Base-by-base conservation (phyloP, 129 eudicot genomes). In the Ambrosia trifida region DNA sequence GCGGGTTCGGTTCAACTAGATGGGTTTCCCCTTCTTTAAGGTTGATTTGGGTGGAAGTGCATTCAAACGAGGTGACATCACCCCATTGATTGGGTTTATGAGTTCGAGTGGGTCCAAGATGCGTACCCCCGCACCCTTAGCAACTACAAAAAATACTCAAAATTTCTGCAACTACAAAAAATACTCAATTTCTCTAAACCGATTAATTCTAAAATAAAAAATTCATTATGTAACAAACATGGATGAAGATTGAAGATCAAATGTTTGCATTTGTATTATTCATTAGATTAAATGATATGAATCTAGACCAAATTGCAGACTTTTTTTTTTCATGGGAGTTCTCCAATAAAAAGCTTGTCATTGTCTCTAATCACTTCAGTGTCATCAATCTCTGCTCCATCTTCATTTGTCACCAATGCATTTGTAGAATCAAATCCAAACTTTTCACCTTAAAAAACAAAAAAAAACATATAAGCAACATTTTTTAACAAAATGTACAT, bases 281-380 rank as follows among this genome's bases (percentile, higher is more conserved):
- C 6, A 12, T 57, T 38, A 70, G 13, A 19, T 24, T 40, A 65
- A 36, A 65, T 43, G 38, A 16, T 44, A 72, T 45, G 12, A 40
- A 43, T 45, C 44, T 4, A n/a, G n/a, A 33, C 32, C 68, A 59
- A 72, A 72, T 30, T 53, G 4, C 69, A n/a, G 11, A 44, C 60
- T 24, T 50, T 62, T 73, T 49, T 76, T 50, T 57, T 14, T 70
- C 38, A 77, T 70, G 72, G 70, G 13, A 82, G 66, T 65, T 89
- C 90, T 45, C 84, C 83, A 49, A 93, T 44, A 70, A 82, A 93
- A 69, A 93, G 84, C 77, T 93, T 93, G 44, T 93, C 98, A 24
- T 88, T 88, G 64, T 93, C 98, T 87, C 98, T 82, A 32, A 89
- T 93, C 68, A 93, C 95, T 83, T 93, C 96, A 73, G 82, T 78